Percentiles rank a stretch among this genome's conserved stretches.
Conservation (phyloP, 2,329 filamentous ascomycete species). For the Fusarium sarcochroum region DNA sequence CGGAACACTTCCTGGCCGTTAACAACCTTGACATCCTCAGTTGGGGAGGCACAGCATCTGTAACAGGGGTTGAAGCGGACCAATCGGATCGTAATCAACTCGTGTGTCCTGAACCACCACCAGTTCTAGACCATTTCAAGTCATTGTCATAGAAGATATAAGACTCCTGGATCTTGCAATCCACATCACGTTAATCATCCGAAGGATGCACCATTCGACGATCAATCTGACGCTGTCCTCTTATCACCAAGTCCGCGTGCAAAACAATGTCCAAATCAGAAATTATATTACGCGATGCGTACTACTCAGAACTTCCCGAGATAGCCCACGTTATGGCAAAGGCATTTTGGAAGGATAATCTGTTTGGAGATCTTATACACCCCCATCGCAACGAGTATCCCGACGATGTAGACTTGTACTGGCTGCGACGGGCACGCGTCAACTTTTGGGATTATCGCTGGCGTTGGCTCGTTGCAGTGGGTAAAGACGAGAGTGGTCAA, state of each 20-base stretch:
- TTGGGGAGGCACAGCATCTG: background rate
- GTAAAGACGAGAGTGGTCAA: conserved; percentile 24
- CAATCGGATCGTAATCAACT: conserved; percentile 17
- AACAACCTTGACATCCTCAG: conserved; percentile 3
- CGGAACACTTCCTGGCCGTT: conserved; percentile 3
- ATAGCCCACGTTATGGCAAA: conserved; percentile 50
- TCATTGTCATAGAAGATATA: background rate
- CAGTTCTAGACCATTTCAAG: conserved; percentile 1
- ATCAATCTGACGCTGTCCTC: background rate
- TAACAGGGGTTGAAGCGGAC: conserved; percentile 11
- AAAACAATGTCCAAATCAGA: conserved; percentile 24
- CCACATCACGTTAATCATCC: background rate
- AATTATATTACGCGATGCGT: conserved; percentile 30
- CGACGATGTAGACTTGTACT: conserved; percentile 51
- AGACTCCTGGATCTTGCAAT: conserved; percentile 18
- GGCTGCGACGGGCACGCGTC: conserved; percentile 47
- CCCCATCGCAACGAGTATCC: conserved; percentile 53
- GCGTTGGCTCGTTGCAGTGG: conserved; percentile 48
- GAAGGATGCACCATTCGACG: background rate
- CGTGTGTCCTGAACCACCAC: background rate
- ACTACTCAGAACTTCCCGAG: conserved; percentile 46
- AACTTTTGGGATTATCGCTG: conserved; percentile 50
- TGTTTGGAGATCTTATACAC: conserved; percentile 54
- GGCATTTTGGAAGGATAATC: conserved; percentile 53
- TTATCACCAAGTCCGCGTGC: background rate